phyloP scores from a whole-genome alignment of 257 asterid species.

The Solanum etuberosum region DNA sequence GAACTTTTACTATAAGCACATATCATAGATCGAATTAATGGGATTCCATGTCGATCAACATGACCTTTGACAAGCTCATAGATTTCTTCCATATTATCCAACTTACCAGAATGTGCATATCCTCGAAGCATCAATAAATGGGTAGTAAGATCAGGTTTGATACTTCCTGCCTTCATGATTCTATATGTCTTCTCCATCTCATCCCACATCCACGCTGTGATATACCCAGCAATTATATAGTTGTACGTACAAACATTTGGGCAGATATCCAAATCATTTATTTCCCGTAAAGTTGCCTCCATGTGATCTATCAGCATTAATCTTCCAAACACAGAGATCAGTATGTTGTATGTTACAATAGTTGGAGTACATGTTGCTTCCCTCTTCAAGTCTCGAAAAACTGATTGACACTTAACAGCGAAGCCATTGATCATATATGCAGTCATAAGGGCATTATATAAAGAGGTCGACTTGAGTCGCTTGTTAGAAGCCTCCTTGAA shows the following conservation, averaged over 20 bases:
- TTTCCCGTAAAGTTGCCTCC: slow-evolving; percentile 52
- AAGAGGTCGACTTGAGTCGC: slow-evolving; percentile 29
- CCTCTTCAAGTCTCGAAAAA: slow-evolving; percentile 52
- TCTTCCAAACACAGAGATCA: slow-evolving; percentile 65
- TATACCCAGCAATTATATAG: slow-evolving; percentile 57
- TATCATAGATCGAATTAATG: slow-evolving; percentile 55
- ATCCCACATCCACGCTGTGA: slow-evolving; percentile 89
- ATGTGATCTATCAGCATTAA: slow-evolving; percentile 61
- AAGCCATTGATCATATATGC: slow-evolving; percentile 42
- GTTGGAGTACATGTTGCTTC: slow-evolving; percentile 50
- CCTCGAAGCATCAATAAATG: slow-evolving; percentile 75
- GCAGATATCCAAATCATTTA: slow-evolving; percentile 32
- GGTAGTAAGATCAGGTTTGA: slow-evolving; percentile 37
- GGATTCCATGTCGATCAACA: slow-evolving; percentile 20
- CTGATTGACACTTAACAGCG: slow-evolving; percentile 35
- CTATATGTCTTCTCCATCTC: slow-evolving; percentile 57
- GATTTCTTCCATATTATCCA: slow-evolving; percentile 69
- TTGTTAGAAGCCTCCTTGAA: slow-evolving; percentile 56
- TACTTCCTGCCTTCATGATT: slow-evolving; percentile 36
- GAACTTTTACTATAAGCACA: slow-evolving; percentile 62
- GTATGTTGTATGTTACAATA: slow-evolving; percentile 67
- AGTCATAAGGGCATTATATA: slow-evolving; percentile 68
- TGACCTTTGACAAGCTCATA: slow-evolving; percentile 44
- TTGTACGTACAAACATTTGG: slow-evolving; percentile 51
- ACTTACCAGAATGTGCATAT: slow-evolving; percentile 57